Evolutionary conservation across 345 rosid species (phyloP), one percentile per base, ranked within the genome.

Genomic region (Heritiera littoralis): DNA sequence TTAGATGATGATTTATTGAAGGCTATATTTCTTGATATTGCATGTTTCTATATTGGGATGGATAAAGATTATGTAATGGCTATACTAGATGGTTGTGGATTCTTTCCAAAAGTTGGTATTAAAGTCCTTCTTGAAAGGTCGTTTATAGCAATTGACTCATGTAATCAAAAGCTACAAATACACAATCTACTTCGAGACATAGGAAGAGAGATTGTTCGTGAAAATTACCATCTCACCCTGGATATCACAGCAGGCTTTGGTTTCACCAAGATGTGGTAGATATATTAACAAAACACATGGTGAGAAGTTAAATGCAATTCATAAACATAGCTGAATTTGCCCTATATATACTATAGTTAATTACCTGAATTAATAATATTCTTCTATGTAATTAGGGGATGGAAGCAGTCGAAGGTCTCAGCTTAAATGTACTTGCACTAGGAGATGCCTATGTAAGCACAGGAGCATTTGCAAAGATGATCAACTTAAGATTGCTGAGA

Each of bases 1-100:
- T 46, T 78, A 9, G 81, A 72, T 1, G 63, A 58, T n/a, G 40
- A 79, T 0, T 20, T 18, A 4, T 0, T 6, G 18, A 32, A 61
- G 18, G 17, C 23, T 0, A 60, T 68, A 8, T 81, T 76, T 40
- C 45, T 81, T 12, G 83, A 80, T n/a, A 58, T 80, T 55, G 71
- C 79, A 14, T 75, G 76, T 67, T 76, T 80, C 18, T 75, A 43
- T 20, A 76, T 68, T 7, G 46, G 80, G 20, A 30, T 55, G 11
- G 17, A 68, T 1, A 28, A 2, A 35, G 28, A 35, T 46, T 4
- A 2, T 32, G 58, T 54, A 0, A 54, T 58, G 30, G 2, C 10
- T n/a, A 58, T 58, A 20, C 32, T 58, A 20, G 63, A n/a, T 58
- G 63, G 30, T 9, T n/a, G 63, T 58, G 63, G 63, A 6, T n/a